phyloP scores from a whole-genome alignment of 2,329 filamentous ascomycete genomes.

The Gyromitra esculenta region DNA sequence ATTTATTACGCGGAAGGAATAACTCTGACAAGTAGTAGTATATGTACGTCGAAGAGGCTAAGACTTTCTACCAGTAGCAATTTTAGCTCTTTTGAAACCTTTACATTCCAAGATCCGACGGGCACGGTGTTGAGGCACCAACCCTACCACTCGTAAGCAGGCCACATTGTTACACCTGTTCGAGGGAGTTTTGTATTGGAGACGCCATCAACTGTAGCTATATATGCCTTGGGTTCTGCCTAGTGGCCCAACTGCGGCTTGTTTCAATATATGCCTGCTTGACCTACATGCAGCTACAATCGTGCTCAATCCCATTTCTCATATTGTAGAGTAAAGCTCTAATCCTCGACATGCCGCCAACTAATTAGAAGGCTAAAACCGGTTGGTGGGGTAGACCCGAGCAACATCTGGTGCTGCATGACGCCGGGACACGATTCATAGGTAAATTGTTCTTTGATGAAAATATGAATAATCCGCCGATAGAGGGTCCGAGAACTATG shows the following conservation, averaged over 20 bases:
- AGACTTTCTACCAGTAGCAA: neutral
- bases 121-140: neutral
- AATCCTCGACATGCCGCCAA: constrained; percentile 2
- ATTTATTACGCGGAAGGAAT: neutral
- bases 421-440: neutral
- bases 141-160: neutral
- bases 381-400: constrained; percentile 6
- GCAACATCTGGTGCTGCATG: constrained; percentile 1
- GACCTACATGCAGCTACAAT: neutral
- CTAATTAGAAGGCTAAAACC: constrained; percentile 11
- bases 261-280: neutral
- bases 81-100: neutral
- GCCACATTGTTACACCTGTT: constrained; percentile 20
- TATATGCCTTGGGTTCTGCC: neutral
- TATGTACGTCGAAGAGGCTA: neutral
- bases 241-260: neutral
- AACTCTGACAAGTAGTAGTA: neutral
- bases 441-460: constrained; percentile 11
- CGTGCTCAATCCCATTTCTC: constrained; percentile 15
- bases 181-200: constrained; percentile 1
- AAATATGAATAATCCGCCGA: constrained; percentile 14
- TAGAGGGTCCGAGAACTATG: neutral
- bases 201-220: neutral
- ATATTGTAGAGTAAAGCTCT: constrained; percentile 20
- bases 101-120: neutral